Percentiles rank a stretch among this genome's conserved stretches.
Evolutionary conservation across 106 monocot species (phyloP).

Genomic region (Cymbidium sinense): DNA sequence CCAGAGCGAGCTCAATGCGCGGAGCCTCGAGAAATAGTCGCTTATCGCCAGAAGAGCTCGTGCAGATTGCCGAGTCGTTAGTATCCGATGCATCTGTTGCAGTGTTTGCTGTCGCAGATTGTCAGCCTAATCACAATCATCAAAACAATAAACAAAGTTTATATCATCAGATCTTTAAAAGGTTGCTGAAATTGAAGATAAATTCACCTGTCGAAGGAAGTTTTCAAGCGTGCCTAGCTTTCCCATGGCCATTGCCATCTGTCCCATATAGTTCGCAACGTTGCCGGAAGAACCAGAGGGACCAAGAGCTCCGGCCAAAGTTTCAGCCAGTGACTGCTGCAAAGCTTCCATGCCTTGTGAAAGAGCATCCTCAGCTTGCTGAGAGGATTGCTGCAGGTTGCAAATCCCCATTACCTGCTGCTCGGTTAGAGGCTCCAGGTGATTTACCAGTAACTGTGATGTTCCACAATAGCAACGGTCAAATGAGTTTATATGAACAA

Average conservation of each 20-base stretch:
- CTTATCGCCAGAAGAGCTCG: constrained; percentile 51
- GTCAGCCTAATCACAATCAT: constrained; percentile 34
- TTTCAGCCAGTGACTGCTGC: constrained; percentile 57
- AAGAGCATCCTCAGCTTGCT: constrained; percentile 63
- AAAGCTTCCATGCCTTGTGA: constrained; percentile 65
- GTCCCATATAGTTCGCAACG: constrained; percentile 71
- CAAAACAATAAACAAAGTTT: background rate
- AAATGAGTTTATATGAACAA: background rate
- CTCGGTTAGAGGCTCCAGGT: constrained; percentile 55
- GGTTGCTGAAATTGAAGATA: background rate
- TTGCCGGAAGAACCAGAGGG: constrained; percentile 39
- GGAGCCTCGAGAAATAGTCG: constrained; percentile 55
- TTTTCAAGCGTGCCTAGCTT: constrained; percentile 63
- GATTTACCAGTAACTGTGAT: constrained; percentile 35
- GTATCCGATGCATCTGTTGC: constrained; percentile 54
- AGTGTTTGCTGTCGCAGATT: constrained; percentile 54
- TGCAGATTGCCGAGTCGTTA: constrained; percentile 59
- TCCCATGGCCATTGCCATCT: constrained; percentile 77
- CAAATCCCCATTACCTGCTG: constrained; percentile 44
- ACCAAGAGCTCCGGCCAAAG: constrained; percentile 34
- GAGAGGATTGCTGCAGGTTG: constrained; percentile 55
- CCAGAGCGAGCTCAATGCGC: constrained; percentile 63
- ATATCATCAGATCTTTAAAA: background rate
- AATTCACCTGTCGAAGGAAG: constrained; percentile 49
- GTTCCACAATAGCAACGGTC: background rate